A percentile compares a stretch with the other conserved stretches of the same genome.
These are phyloP conservation scores for Ramaria sp. DNA, from an alignment of 768 basidiomycete species.

Conservation along the genomic window DNA sequence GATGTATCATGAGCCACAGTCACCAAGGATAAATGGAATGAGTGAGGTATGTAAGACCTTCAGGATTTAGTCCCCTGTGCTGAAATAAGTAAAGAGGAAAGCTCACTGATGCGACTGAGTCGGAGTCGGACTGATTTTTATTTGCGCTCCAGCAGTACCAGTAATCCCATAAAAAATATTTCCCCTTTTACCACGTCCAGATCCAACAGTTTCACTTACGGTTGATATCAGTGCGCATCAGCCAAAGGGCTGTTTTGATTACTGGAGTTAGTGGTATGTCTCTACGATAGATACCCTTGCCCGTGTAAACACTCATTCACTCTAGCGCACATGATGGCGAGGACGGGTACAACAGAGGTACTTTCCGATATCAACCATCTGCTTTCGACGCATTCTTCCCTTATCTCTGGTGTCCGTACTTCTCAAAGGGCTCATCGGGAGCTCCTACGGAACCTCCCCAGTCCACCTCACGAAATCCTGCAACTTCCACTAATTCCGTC, in stretches of 20 bases:
- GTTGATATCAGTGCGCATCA: background rate
- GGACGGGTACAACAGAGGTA: conserved; percentile 31
- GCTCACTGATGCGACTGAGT: too few relatives aligned
- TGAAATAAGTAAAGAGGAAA: too few relatives aligned
- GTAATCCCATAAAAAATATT: too few relatives aligned
- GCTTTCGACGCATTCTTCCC: conserved; percentile 47
- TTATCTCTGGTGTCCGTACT: conserved; percentile 44
- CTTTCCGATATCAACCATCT: conserved; percentile 54
- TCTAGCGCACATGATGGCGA: background rate
- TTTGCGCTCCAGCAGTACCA: too few relatives aligned
- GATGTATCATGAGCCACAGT: too few relatives aligned
- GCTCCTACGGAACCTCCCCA: conserved; percentile 42
- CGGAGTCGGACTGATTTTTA: too few relatives aligned
- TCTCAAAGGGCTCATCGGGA: conserved; percentile 49
- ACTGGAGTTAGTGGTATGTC: background rate
- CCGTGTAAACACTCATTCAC: background rate
- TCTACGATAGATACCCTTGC: background rate
- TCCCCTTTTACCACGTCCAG: too few relatives aligned
- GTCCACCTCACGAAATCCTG: conserved; percentile 45
- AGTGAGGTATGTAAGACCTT: too few relatives aligned
- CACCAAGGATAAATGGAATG: too few relatives aligned
- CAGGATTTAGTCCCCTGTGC: too few relatives aligned
- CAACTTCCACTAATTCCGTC: conserved; percentile 49
- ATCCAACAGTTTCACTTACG: background rate
- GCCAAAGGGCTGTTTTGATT: background rate